phyloP scores from a whole-genome alignment of 176 grass and related monocot genomes.

The Rhynchospora pubera region DNA sequence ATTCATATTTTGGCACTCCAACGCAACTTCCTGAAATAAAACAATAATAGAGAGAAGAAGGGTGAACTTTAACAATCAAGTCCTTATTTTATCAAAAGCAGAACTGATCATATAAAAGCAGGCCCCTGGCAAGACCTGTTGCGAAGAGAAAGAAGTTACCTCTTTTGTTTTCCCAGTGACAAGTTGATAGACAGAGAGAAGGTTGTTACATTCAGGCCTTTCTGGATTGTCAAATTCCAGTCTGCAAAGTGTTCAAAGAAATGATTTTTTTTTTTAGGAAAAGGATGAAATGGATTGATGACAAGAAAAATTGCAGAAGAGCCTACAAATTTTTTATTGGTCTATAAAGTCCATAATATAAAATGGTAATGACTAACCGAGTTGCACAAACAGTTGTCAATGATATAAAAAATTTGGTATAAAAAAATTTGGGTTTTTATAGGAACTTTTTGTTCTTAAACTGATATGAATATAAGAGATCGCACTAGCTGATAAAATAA shows the following conservation, averaged over 20 bases:
- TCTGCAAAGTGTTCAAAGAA: constrained; percentile 32
- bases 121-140: not conserved
- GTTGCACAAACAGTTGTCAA: not conserved
- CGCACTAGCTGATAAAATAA: not conserved
- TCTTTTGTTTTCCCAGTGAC: constrained; percentile 85
- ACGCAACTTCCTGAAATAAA: constrained; percentile 60
- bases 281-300: not conserved
- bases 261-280: no score
- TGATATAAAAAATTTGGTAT: not conserved
- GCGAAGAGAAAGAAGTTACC: constrained; percentile 36
- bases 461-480: not conserved
- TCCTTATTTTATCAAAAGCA: not conserved
- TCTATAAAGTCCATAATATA: not conserved
- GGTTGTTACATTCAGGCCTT: constrained; percentile 94
- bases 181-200: constrained; percentile 87
- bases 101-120: not conserved
- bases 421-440: not conserved
- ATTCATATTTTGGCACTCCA: constrained; percentile 84
- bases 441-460: not conserved
- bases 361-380: not conserved
- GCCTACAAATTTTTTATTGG: not conserved
- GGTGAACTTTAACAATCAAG: not conserved
- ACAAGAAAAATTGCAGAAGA: not conserved
- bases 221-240: constrained; percentile 87
- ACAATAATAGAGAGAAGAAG: not conserved